phyloP scores from a whole-genome alignment of 148 eudicot species.

The Rhododendron ovatum region DNA sequence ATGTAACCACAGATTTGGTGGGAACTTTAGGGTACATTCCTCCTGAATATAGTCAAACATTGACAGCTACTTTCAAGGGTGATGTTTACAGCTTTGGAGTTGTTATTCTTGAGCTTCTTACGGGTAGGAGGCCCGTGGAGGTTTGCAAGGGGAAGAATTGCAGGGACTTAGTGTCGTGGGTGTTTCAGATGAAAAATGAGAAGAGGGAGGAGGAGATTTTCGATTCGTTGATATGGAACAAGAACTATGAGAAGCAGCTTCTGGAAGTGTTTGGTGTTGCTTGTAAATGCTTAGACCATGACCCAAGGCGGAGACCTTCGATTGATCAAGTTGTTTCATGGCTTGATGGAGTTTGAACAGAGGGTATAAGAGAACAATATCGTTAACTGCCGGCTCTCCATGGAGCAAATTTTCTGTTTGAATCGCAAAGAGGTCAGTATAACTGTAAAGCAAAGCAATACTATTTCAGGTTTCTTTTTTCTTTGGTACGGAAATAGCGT shows the following conservation, averaged over 20 bases:
- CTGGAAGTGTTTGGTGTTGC: constrained; percentile 67
- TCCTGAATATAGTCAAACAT: constrained; percentile 84
- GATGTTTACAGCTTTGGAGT: constrained; percentile 96
- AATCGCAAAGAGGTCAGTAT: constrained; percentile 7
- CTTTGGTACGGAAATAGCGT: neutral
- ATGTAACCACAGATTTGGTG: constrained; percentile 90
- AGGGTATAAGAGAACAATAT: constrained; percentile 13
- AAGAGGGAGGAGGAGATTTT: constrained; percentile 66
- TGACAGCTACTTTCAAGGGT: constrained; percentile 90
- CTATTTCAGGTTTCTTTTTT: neutral
- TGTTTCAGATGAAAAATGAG: constrained; percentile 74
- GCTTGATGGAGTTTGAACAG: constrained; percentile 54
- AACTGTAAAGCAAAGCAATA: constrained; percentile 8
- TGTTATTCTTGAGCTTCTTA: constrained; percentile 83
- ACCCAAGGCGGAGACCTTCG: constrained; percentile 75
- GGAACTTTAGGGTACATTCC: constrained; percentile 96
- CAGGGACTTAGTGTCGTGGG: constrained; percentile 85
- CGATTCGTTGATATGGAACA: constrained; percentile 55
- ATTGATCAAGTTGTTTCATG: constrained; percentile 81
- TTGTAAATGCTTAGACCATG: constrained; percentile 68
- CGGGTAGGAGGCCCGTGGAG: constrained; percentile 82
- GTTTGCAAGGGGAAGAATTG: constrained; percentile 85
- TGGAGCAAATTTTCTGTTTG: constrained; percentile 11
- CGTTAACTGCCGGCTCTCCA: neutral
- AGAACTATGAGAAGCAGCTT: constrained; percentile 57